Evolutionary conservation across 2,329 filamentous ascomycete genomes (phyloP), one percentile per base, ranked within the genome.

Genomic region (Lachnellula hyalina): DNA sequence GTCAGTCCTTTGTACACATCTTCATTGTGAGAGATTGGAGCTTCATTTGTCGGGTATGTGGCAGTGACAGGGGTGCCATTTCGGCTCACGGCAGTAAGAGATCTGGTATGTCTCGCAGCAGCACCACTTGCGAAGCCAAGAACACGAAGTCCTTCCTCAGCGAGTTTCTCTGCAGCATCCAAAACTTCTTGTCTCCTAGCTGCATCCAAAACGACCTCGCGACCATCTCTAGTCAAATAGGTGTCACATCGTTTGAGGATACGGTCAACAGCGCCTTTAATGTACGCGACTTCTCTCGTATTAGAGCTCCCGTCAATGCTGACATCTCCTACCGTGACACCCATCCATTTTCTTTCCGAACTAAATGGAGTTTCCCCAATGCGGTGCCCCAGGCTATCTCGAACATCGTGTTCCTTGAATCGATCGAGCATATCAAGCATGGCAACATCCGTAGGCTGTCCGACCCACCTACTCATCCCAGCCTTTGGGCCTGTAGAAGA

Each of bases 281-380:
- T 89, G 70, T 97, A 99, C 0, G 90, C 92, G 61, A 90, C 85
- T 65, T 96, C 89, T 58, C 85, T 84, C 6, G 60, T 53, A 45
- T 54, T 71, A 67, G 59, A 66, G 32, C 52, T 67, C 15, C 59
- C 69, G 42, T 68, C 67, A 6, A 61, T 57, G 19, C 55, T 59
- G 28, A 58, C 58, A 58, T 72, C 74, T 32, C 84, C 84, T 63
- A 96, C 89, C 2, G 91, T 87, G 28, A 96, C 92, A 35, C 95
- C 95, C 95, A 99, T 99, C 93, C 93, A 99, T 72, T 99, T 99
- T 54, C 93, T 83, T 69, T 96, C 91, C 1, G 94, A 99, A 69
- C 93, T 97, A 72, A 99, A 99, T 0, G 94, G 92, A 0, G 90
- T 92, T 71, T 99, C 94, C 44, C 85, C 84, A 34, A 87, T 82